These are phyloP conservation scores for Geotrichum restrictum DNA, from an alignment of 1,139 yeast species.

Conservation along the genomic window DNA sequence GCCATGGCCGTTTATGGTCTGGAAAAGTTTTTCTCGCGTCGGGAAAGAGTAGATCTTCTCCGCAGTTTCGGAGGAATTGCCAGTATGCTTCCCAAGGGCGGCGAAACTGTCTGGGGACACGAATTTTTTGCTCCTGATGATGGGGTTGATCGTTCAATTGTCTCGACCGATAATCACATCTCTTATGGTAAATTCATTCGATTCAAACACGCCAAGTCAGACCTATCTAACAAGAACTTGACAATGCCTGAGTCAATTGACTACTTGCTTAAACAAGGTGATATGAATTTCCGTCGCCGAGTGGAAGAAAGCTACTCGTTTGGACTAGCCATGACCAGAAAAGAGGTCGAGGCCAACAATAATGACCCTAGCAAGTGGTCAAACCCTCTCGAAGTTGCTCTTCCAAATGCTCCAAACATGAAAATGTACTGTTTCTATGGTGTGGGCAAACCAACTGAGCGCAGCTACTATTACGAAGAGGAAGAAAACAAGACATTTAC, in stretches of 20 bases:
- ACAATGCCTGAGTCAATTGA: constrained; percentile 68
- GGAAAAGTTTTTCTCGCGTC: constrained; percentile 86
- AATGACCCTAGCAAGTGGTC: constrained; percentile 76
- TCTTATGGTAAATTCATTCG: constrained; percentile 75
- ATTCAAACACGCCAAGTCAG: constrained; percentile 48
- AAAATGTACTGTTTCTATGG: constrained; percentile 88
- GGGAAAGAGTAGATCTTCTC: constrained; percentile 81
- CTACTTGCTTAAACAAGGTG: constrained; percentile 58
- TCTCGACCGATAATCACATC: constrained; percentile 31
- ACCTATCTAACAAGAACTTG: constrained; percentile 49
- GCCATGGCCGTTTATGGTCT: constrained; percentile 90
- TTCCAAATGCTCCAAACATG: constrained; percentile 92
- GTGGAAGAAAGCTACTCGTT: constrained; percentile 68
- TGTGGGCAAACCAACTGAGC: constrained; percentile 90
- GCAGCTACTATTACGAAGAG: constrained; percentile 83
- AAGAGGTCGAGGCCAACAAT: constrained; percentile 61
- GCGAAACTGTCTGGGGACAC: constrained; percentile 83
- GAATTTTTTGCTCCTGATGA: constrained; percentile 48
- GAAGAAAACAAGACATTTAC: constrained; percentile 46
- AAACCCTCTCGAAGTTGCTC: constrained; percentile 84
- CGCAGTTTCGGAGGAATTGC: constrained; percentile 91
- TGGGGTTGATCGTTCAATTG: constrained; percentile 28
- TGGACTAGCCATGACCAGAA: constrained; percentile 62
- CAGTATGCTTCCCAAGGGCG: constrained; percentile 95
- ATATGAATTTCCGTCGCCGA: constrained; percentile 69